Evolutionary conservation across 129 eudicot species (phyloP).

Genomic region (Gnaphalium uliginosum): DNA sequence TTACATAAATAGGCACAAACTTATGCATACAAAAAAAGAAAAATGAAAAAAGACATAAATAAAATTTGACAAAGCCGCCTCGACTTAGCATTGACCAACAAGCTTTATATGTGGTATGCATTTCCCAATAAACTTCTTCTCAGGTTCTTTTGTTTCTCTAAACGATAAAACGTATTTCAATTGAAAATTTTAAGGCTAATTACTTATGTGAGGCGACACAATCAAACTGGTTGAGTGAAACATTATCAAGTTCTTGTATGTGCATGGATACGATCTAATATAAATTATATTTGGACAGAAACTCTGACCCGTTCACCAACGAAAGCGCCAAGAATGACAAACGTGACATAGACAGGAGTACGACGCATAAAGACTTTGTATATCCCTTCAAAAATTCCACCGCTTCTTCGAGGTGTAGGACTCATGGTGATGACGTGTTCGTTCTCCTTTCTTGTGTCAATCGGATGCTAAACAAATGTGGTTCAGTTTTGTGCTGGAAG

Average conservation of each 20-base stretch:
- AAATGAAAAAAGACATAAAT: too few relatives aligned
- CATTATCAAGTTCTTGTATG: too few relatives aligned
- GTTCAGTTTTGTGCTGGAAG: conserved; percentile 3
- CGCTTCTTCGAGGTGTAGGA: conserved; percentile 39
- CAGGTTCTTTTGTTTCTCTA: too few relatives aligned
- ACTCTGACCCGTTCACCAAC: conserved; percentile 73
- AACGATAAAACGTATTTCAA: too few relatives aligned
- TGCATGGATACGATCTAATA: not conserved
- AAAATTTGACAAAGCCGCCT: not conserved
- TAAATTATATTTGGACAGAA: too few relatives aligned
- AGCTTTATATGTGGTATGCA: too few relatives aligned
- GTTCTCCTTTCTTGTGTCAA: not conserved
- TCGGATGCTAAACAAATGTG: not conserved
- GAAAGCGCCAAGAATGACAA: conserved; percentile 78
- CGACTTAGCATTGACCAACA: too few relatives aligned
- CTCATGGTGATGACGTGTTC: conserved; percentile 37
- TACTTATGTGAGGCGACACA: too few relatives aligned
- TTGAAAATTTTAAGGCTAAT: too few relatives aligned
- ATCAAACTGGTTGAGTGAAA: not conserved
- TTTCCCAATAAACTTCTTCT: too few relatives aligned
- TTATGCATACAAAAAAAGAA: not conserved
- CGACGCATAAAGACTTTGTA: conserved; percentile 73
- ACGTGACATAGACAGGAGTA: conserved; percentile 63
- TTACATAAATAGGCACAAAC: not conserved
- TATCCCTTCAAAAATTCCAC: conserved; percentile 60